A percentile compares a stretch with the other conserved stretches of the same genome.
Evolutionary conservation across 306 rosid genomes (phyloP).

Genomic region (Fragaria nilgerrensis): DNA sequence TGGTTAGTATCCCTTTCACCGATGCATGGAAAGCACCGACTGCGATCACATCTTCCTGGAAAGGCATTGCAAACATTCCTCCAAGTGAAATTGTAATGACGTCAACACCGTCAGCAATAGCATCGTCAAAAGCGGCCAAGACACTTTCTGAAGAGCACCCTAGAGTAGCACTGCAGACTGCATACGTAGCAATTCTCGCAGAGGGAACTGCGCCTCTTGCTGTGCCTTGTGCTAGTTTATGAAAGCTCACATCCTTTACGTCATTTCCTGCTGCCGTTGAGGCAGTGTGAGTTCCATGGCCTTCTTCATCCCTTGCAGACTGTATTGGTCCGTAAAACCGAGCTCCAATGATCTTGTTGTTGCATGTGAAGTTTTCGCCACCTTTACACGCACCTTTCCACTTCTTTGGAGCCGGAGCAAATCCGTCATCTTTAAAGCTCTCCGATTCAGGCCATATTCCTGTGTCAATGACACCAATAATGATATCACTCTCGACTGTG

Average conservation of each 20-base stretch:
- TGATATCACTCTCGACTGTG: conserved; percentile 20
- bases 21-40: conserved; percentile 6
- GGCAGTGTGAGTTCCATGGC: conserved; percentile 9
- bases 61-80: neutral
- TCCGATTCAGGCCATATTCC: conserved; percentile 50
- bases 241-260: neutral
- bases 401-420: conserved; percentile 32
- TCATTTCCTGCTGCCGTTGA: conserved; percentile 1
- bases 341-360: conserved; percentile 22
- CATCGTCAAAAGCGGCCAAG: conserved; percentile 8
- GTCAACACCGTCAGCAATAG: conserved; percentile 8
- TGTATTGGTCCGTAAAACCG: neutral
- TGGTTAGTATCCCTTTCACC: neutral
- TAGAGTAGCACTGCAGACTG: neutral
- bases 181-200: neutral
- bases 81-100: neutral
- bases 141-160: neutral
- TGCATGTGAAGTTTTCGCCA: conserved; percentile 36
- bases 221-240: neutral
- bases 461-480: conserved; percentile 37
- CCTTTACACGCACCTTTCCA: conserved; percentile 27
- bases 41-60: neutral
- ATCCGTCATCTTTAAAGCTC: conserved; percentile 32
- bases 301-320: neutral
- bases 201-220: neutral